Evolutionary conservation across 2,329 filamentous ascomycete genomes (phyloP).

Genomic region (Colletotrichum sansevieriae): DNA sequence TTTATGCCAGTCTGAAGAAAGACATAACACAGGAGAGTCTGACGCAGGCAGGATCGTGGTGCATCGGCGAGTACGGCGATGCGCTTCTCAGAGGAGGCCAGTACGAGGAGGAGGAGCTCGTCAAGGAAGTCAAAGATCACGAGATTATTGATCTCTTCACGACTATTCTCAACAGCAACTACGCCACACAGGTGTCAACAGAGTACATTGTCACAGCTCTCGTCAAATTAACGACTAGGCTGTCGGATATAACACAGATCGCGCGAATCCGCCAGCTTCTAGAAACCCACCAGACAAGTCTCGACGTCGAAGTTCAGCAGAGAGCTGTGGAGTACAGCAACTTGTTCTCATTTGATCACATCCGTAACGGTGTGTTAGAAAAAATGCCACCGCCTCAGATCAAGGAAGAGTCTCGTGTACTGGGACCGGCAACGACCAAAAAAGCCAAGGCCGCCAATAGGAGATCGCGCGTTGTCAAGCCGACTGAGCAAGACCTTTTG

Average conservation of each 20-base stretch:
- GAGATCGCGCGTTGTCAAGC: conserved; percentile 82
- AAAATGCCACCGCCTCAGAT: conserved; percentile 99
- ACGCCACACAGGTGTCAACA: conserved; percentile 89
- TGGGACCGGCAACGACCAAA: conserved; percentile 78
- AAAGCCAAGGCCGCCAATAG: conserved; percentile 78
- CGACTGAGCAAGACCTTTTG: conserved; percentile 90
- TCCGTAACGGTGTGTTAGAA: conserved; percentile 90
- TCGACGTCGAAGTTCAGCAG: conserved; percentile 97
- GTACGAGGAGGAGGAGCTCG: conserved; percentile 93
- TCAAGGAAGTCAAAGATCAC: conserved; percentile 82
- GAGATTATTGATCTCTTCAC: conserved; percentile 95
- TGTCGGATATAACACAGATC: conserved; percentile 86
- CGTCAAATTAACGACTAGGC: conserved; percentile 93
- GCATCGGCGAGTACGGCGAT: conserved; percentile 97
- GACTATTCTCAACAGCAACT: conserved; percentile 93
- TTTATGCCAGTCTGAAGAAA: conserved; percentile 91
- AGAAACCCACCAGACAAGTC: conserved; percentile 82
- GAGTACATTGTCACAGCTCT: conserved; percentile 97
- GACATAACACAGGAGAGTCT: conserved; percentile 98
- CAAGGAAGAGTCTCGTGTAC: conserved; percentile 90
- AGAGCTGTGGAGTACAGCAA: conserved; percentile 95
- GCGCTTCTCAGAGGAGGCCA: conserved; percentile 88
- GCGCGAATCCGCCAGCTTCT: conserved; percentile 87
- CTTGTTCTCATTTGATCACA: conserved; percentile 89
- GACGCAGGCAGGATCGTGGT: conserved; percentile 94